These are phyloP conservation scores for Malania oleifera DNA, from an alignment of 164 flowering plant genomes.

Conservation along the genomic window DNA sequence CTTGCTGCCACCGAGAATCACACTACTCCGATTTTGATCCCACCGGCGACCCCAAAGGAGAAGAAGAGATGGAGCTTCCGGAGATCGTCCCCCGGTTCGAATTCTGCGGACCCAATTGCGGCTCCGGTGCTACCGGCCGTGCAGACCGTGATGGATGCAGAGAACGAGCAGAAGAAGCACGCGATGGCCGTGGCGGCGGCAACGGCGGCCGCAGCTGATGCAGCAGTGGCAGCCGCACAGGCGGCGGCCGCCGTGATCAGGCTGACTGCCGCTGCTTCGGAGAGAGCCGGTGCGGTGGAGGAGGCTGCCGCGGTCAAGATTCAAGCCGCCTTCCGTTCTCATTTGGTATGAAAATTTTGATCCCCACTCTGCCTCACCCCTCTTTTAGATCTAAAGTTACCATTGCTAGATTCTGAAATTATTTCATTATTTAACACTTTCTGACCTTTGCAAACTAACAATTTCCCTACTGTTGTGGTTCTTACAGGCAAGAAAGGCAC, in stretches of 20 bases:
- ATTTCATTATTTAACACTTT: too few relatives aligned
- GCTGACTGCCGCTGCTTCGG: conserved; percentile 35
- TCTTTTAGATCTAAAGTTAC: background rate
- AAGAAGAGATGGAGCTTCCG: conserved; percentile 89
- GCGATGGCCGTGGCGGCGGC: conserved; percentile 56
- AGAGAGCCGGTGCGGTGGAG: conserved; percentile 31
- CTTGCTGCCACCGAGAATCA: conserved; percentile 31
- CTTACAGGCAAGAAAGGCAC: conserved; percentile 84
- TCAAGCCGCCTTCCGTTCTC: conserved; percentile 62
- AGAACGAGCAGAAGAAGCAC: conserved; percentile 53
- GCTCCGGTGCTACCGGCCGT: conserved; percentile 17
- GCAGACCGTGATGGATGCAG: conserved; percentile 25
- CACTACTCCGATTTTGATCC: conserved; percentile 36
- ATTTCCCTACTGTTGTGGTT: conserved; percentile 3
- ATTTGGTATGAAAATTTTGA: conserved; percentile 41
- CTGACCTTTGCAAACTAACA: too few relatives aligned
- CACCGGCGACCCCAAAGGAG: conserved; percentile 68
- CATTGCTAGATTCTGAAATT: too few relatives aligned
- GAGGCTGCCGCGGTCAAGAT: conserved; percentile 69
- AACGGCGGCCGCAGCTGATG: conserved; percentile 57
- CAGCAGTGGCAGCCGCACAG: conserved; percentile 61
- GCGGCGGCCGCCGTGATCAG: conserved; percentile 57
- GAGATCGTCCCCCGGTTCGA: conserved; percentile 53
- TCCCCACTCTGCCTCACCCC: background rate
- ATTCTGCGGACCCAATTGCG: conserved; percentile 25